phyloP scores from a whole-genome alignment of 1,284 basidiomycete species.

The Kalmanozyma brasiliensis region DNA sequence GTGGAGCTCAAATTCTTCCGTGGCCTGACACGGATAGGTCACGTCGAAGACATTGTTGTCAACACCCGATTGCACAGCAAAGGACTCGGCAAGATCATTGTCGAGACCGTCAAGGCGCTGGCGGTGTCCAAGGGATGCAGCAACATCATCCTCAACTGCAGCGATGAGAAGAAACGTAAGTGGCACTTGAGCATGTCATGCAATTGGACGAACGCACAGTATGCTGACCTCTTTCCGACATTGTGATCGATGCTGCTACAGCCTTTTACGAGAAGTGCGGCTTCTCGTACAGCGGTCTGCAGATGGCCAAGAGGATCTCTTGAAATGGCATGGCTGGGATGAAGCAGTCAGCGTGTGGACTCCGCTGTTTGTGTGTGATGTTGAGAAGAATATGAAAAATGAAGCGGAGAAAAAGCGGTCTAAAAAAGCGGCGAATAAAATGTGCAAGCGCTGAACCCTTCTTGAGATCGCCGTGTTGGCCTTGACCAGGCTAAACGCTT shows the following conservation, averaged over 20 bases:
- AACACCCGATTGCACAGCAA: conserved; percentile 85
- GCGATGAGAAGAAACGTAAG: conserved; percentile 87
- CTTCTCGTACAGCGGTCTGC: conserved; percentile 58
- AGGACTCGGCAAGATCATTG: conserved; percentile 86
- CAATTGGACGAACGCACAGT: not conserved
- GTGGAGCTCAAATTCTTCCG: conserved; percentile 93
- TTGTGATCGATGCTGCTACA: conserved; percentile 65
- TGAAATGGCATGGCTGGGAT: conserved; percentile 6
- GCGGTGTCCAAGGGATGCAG: conserved; percentile 81
- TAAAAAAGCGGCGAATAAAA: conserved; percentile 8
- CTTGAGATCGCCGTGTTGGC: not conserved
- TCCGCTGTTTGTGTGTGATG: no score
- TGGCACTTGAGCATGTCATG: not conserved
- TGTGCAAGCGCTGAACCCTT: no score
- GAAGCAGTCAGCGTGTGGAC: no score
- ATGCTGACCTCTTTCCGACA: not conserved
- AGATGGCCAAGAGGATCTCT: conserved; percentile 58
- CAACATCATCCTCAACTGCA: conserved; percentile 97
- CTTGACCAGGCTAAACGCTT: not conserved
- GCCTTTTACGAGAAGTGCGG: conserved; percentile 98
- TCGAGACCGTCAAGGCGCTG: conserved; percentile 81
- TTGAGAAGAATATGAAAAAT: not conserved
- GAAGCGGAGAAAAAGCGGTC: conserved; percentile 3
- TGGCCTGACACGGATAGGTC: conserved; percentile 82
- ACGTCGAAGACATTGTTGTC: conserved; percentile 97